Evolutionary conservation across 352 stramenopile species (phyloP).

Genomic region (Globisporangium emineosum): DNA sequence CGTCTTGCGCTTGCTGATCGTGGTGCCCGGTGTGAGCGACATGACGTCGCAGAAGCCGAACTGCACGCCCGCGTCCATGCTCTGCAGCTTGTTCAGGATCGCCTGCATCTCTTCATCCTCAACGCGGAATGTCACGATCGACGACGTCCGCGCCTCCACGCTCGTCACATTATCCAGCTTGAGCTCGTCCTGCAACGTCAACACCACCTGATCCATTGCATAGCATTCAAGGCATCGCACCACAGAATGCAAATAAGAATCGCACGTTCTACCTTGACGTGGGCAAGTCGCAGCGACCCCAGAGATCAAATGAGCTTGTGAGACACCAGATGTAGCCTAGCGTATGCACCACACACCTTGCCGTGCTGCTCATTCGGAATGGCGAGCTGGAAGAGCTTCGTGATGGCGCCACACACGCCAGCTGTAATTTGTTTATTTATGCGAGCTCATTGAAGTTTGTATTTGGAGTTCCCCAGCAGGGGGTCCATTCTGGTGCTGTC

Average conservation of each 20-base stretch:
- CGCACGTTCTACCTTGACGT: neutral
- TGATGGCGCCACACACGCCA: conserved; percentile 16
- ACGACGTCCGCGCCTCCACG: conserved; percentile 81
- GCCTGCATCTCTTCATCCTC: conserved; percentile 84
- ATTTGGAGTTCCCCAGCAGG: no score
- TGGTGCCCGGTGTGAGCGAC: conserved; percentile 81
- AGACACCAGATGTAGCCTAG: neutral
- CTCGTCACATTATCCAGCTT: conserved; percentile 83
- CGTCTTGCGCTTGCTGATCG: conserved; percentile 50
- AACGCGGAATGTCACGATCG: conserved; percentile 83
- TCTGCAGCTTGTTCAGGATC: conserved; percentile 79
- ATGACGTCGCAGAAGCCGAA: conserved; percentile 89
- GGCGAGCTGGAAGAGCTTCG: conserved; percentile 89
- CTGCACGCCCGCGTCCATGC: conserved; percentile 77
- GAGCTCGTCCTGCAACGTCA: conserved; percentile 76
- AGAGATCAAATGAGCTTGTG: neutral
- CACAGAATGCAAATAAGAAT: neutral
- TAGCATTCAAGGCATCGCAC: neutral
- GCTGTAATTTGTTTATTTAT: no score
- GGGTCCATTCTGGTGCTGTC: no score
- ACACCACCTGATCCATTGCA: conserved; percentile 59
- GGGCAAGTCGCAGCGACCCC: neutral
- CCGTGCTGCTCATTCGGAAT: conserved; percentile 80
- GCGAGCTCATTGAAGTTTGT: no score
- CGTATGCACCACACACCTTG: conserved; percentile 32